Evolutionary conservation across 129 eudicot genomes (phyloP), one percentile per base, ranked within the genome.

Genomic region (Arctium lappa): DNA sequence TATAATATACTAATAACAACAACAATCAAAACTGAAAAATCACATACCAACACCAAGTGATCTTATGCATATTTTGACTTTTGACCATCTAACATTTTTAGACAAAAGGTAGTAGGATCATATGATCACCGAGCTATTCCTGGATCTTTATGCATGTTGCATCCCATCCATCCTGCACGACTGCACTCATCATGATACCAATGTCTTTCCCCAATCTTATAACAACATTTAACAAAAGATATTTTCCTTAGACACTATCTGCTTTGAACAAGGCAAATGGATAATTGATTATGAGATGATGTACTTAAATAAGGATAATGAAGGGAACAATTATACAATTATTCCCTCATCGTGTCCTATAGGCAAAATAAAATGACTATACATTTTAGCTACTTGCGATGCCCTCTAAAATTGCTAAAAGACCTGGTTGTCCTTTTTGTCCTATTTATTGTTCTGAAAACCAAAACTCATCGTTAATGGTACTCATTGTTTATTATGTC

Each of bases 301-400:
- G 46, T 79, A 42, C 69, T 75, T 69, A 32, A 3, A 44, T 39
- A 32, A 42, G 31, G 44, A 34, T 69, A 31, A 5, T 27, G 29
- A 66, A 62, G 73, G 10, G 40, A 79, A 79, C 2, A 65, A 65
- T 29, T 79, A 13, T 22, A 39, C 75, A 79, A 79, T 79, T 13
- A 79, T 34, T 65, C 39, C 82, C 74, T 38, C 74, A 11, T 66
- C 4, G 4, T 39, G 30, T 78, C 82, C 37, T 78, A 78, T 62
- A 37, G 27, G 60, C 74, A 78, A 78, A 6, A 65, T 0, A 0
- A 22, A 22, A 22, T 78, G 15, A 65, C 74, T 40, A 65, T 15
- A 37, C 65, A 13, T 22, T n/a, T 40, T 79, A 40, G 74, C 53
- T 79, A 18, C 36, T 60, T 50, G 50, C 50, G 50, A 34, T 34